These are phyloP conservation scores for Aspergillus sp. DNA, from an alignment of 2,329 filamentous ascomycete species.

Conservation along the genomic window DNA sequence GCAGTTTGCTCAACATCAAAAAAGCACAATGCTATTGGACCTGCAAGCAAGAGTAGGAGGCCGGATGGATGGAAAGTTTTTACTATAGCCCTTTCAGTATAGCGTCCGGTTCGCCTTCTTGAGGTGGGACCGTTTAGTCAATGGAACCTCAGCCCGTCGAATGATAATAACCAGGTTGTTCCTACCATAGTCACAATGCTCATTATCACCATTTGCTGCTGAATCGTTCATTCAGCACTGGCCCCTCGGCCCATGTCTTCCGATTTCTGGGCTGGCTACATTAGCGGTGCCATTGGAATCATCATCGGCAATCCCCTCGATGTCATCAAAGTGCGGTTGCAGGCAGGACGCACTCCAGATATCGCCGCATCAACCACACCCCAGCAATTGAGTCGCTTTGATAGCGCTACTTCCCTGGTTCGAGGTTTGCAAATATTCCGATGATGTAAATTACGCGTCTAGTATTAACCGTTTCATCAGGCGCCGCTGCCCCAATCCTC, in stretches of 20 bases:
- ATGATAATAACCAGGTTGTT: neutral
- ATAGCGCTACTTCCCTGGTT: conserved; percentile 39
- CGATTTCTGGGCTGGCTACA: conserved; percentile 92
- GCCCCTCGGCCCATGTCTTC: conserved; percentile 63
- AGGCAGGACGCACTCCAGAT: conserved; percentile 57
- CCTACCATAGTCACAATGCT: neutral
- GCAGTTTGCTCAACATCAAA: too few species aligned
- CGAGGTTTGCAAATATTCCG: conserved; percentile 33
- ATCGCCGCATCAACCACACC: conserved; percentile 24
- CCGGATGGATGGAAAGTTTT: neutral
- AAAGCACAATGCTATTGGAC: too few species aligned
- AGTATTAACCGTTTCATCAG: conserved; percentile 42
- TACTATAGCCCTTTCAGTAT: conserved; percentile 3
- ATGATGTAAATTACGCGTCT: neutral
- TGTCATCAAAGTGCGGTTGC: conserved; percentile 75
- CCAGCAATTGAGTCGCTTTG: conserved; percentile 34
- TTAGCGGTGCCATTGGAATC: conserved; percentile 83
- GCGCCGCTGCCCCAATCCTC: conserved; percentile 80
- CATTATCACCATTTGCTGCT: neutral
- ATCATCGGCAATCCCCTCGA: conserved; percentile 86
- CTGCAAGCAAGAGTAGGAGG: neutral
- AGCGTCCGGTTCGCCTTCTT: neutral
- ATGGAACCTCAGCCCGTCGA: neutral
- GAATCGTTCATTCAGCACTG: neutral
- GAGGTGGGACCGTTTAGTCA: conserved; percentile 6